Percentiles rank a stretch among this genome's conserved stretches.
phyloP scores from a whole-genome alignment of 352 stramenopile species.

The Phytophthora ohioensis region DNA sequence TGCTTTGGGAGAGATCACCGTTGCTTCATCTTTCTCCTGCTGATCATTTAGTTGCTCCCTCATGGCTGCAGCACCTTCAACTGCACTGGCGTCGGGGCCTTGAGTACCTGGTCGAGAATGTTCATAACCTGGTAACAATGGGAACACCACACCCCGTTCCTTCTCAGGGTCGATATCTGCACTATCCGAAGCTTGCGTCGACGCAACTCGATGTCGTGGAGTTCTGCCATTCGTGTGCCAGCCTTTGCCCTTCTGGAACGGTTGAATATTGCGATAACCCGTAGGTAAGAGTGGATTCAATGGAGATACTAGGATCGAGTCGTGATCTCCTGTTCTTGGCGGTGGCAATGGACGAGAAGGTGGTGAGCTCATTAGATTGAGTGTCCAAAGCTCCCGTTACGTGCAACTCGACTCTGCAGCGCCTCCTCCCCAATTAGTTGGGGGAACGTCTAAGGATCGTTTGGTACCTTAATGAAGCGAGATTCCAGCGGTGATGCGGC shows the following conservation, averaged over 20 bases:
- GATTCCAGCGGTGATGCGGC: slow-evolving; percentile 33
- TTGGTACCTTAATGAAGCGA: slow-evolving; percentile 24
- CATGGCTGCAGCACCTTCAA: slow-evolving; percentile 18
- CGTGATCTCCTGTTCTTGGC: slow-evolving; percentile 24
- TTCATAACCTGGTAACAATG: slow-evolving; percentile 35
- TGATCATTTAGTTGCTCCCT: slow-evolving; percentile 24
- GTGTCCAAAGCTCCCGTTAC: slow-evolving; percentile 21
- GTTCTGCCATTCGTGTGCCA: slow-evolving; percentile 71
- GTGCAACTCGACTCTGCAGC: slow-evolving; percentile 12
- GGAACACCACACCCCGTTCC: slow-evolving; percentile 58
- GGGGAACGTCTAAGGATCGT: slow-evolving; percentile 4
- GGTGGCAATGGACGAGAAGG: slow-evolving; percentile 22
- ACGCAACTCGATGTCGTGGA: slow-evolving; percentile 14
- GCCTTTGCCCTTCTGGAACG: slow-evolving; percentile 68
- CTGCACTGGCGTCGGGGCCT: slow-evolving; percentile 31
- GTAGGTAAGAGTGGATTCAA: slow-evolving; percentile 67
- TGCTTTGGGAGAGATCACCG: slow-evolving; percentile 29
- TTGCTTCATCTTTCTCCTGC: slow-evolving; percentile 34
- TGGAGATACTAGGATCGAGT: slow-evolving; percentile 52
- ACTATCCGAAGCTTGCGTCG: slow-evolving; percentile 18
- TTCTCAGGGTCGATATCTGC: slow-evolving; percentile 23
- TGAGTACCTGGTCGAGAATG: slow-evolving; percentile 15
- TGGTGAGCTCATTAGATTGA: slow-evolving; percentile 23
- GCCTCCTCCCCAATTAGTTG: slow-evolving; percentile 39
- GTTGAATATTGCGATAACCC: slow-evolving; percentile 76